Base-by-base conservation (phyloP, 257 asterid species). In the Nicotiana tomentosiformis region DNA sequence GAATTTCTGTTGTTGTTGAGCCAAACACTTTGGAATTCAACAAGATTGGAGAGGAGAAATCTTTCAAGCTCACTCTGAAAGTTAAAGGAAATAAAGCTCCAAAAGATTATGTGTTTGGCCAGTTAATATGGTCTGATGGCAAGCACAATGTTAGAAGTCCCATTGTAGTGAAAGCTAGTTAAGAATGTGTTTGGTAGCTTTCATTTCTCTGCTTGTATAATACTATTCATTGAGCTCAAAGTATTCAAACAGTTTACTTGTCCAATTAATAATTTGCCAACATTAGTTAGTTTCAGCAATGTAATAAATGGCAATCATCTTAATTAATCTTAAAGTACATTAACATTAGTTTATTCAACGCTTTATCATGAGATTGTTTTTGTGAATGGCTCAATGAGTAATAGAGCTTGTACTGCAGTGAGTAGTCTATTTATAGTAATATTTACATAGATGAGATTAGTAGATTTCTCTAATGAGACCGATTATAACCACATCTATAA, bases 91-190 rank as follows among this genome's bases (percentile, higher is more conserved):
- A 65, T 17, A 86, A 70, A 39, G 92, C 81, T 20, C 76, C 82
- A 18, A 64, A 55, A 66, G 88, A 90, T 16, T 95, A 93, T 87
- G 97, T 89, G 30, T 95, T 95, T 86, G 98, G 98, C 1, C 87
- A 88, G 88, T 83, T 95, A 89, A 90, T 32, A 67, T 94, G 99
- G 99, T 91, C 93, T 65, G 99, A 96, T 91, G 92, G 94, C 51
- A 90, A 85, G 60, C 99, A 96, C 69, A 85, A 85, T 81, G 99
- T 93, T 1, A 91, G 95, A 81, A 96, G 97, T 94, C 96, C 96
- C 30, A 91, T 96, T 85, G 96, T 92, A 23, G 97, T 92, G 69
- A 92, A 89, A 74, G 81, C 32, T 76, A 23, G 49, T 46, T 78
- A 76, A 76, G 1, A 76, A 49, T 76, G 16, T 51, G 16, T 51